Evolutionary conservation across 495 filamentous ascomycete genomes (phyloP), one percentile per base, ranked within the genome.

Genomic region (Penicillium chermesinum): DNA sequence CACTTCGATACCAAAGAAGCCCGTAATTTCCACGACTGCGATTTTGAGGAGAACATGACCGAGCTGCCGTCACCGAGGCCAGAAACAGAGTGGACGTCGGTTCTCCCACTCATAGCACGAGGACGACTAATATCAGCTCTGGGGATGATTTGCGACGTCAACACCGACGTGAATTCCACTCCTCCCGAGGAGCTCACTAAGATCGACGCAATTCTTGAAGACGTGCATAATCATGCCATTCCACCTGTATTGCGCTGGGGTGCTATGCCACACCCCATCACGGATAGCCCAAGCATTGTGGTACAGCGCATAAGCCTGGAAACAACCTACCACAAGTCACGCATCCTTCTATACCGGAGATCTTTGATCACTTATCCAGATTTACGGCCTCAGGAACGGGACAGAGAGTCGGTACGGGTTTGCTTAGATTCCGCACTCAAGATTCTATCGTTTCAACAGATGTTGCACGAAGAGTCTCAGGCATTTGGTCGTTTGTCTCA

Each of bases 1-100:
- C 59, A 69, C 14, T 57, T 50, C 40, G 71, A 76, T 39, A 72
- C 70, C 2, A 45, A 46, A 18, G 63, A 65, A 44, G 73, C 74
- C 7, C 62, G 63, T 0, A 73, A 72, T 41, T 48, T 73, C 8
- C 41, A 46, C 17, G 64, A 73, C 41, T 44, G 43, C 8, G 70
- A 73, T 35, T 55, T 69, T 15, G 46, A 54, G n/a, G 58, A 59
- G 22, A 34, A 59, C 12, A 53, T 52, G 0, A 42, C 39, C 2
- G 33, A 53, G 12, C 44, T 71, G 6, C 67, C 71, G 9, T 49
- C 59, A 2, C 37, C 60, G 12, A 41, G 69, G 34, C 67, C 67
- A 1, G 49, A 56, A 16, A 59, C 49, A 5, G 68, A 73, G 38
- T 27, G 37, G 13, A 73, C 67, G 4, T 50, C 58, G 6, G 25